Conservation (phyloP, 1,284 basidiomycete genomes). For the Leucoagaricus sp. region DNA sequence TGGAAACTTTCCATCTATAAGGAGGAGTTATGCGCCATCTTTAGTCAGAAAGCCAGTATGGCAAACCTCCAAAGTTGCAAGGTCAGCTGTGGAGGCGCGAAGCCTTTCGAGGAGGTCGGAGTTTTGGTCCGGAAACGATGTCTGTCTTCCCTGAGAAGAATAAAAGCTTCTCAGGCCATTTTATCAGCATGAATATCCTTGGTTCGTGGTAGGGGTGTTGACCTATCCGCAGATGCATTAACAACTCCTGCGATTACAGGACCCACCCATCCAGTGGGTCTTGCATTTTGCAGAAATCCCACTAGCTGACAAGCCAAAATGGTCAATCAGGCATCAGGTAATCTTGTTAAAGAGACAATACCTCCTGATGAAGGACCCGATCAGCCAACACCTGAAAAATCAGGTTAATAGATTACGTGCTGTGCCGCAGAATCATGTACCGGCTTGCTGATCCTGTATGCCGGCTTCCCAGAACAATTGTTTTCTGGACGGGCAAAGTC, state of each 20-base stretch:
- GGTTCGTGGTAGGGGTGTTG: constrained; percentile 14
- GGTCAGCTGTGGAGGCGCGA: constrained; percentile 44
- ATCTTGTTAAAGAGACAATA: constrained; percentile 27
- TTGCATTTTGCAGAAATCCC: constrained; percentile 45
- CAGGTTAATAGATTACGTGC: constrained; percentile 1
- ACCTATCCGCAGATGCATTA: constrained; percentile 82
- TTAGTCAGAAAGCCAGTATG: constrained; percentile 6
- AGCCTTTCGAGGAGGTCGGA: constrained; percentile 62
- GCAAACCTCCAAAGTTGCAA: constrained; percentile 70
- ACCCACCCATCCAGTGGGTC: constrained; percentile 38
- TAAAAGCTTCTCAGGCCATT: constrained; percentile 62
- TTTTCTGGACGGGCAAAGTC: constrained; percentile 55
- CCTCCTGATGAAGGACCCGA: constrained; percentile 47
- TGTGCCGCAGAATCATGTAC: constrained; percentile 38
- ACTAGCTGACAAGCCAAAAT: constrained; percentile 41
- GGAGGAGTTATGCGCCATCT: constrained; percentile 12
- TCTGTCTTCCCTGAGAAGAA: constrained; percentile 81
- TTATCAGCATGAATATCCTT: neutral
- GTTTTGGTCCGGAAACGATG: constrained; percentile 80
- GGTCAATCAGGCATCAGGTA: neutral
- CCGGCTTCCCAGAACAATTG: constrained; percentile 37
- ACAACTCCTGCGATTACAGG: constrained; percentile 49
- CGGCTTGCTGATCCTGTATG: constrained; percentile 73
- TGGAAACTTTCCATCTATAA: constrained; percentile 82
- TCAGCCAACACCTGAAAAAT: constrained; percentile 54